Evolutionary conservation across 1,139 yeast species (phyloP).

Genomic region (Pichiaceae sp.): DNA sequence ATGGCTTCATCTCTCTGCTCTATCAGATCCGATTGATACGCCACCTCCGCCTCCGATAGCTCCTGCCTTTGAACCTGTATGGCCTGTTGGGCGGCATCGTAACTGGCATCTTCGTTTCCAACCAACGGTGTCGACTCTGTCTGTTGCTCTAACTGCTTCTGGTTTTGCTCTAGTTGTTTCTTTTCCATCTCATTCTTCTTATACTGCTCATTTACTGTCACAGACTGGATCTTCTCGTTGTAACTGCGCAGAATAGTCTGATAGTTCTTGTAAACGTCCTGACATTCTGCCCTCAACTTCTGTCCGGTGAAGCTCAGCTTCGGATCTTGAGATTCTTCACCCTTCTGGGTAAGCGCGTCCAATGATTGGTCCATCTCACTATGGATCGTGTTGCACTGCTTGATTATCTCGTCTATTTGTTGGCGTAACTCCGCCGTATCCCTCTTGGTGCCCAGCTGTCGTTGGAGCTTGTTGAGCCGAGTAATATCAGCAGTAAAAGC

Average conservation of each 20-base stretch:
- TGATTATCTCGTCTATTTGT: constrained; percentile 28
- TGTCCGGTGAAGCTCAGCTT: constrained; percentile 28
- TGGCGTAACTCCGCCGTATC: constrained; percentile 37
- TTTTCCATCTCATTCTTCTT: constrained; percentile 15
- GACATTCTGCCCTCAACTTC: constrained; percentile 35
- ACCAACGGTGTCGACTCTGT: constrained; percentile 17
- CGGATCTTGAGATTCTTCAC: constrained; percentile 6
- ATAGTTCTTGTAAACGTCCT: constrained; percentile 30
- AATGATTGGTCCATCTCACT: constrained; percentile 9
- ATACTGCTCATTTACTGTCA: constrained; percentile 24
- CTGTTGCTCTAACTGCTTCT: constrained; percentile 2
- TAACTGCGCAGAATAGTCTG: constrained; percentile 30
- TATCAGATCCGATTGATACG: constrained; percentile 59
- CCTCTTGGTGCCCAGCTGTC: constrained; percentile 46
- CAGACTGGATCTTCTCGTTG: constrained; percentile 27
- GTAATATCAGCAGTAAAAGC: constrained; percentile 42
- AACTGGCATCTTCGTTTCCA: neutral
- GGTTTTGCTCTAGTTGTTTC: constrained; percentile 1
- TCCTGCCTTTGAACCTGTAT: constrained; percentile 21
- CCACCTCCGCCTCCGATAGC: constrained; percentile 57
- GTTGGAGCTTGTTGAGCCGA: constrained; percentile 39
- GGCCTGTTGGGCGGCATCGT: constrained; percentile 9
- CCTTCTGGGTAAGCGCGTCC: constrained; percentile 7
- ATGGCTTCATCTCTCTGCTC: constrained; percentile 72
- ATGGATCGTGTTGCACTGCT: constrained; percentile 9